phyloP scores from a whole-genome alignment of 1,284 basidiomycete species.

The Uromyces viciae-fabae region DNA sequence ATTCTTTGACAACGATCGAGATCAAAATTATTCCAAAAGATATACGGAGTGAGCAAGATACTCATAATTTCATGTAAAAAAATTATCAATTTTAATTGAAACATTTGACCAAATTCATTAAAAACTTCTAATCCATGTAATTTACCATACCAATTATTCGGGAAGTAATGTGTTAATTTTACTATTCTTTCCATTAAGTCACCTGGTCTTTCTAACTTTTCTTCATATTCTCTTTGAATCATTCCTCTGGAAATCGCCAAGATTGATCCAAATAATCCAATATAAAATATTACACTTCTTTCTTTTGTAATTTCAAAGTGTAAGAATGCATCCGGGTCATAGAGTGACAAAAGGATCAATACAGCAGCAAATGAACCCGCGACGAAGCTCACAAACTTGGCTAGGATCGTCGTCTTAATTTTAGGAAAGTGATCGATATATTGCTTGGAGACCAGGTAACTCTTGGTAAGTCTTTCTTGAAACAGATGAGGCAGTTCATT shows the following conservation, averaged over 20 bases:
- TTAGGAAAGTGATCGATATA: slow-evolving; percentile 98
- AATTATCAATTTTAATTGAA: slow-evolving; percentile 78
- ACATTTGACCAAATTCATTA: slow-evolving; percentile 79
- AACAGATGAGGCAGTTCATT: slow-evolving; percentile 96
- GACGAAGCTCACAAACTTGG: slow-evolving; percentile 87
- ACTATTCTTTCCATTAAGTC: slow-evolving; percentile 84
- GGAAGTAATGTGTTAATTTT: slow-evolving; percentile 90
- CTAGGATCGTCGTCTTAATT: slow-evolving; percentile 71
- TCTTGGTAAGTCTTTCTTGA: slow-evolving; percentile 74
- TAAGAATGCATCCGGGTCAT: slow-evolving; percentile 74
- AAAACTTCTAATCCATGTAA: slow-evolving; percentile 84
- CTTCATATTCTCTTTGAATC: slow-evolving; percentile 65
- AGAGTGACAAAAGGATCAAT: slow-evolving; percentile 78
- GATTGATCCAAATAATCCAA: slow-evolving; percentile 79
- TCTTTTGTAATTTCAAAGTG: slow-evolving; percentile 92
- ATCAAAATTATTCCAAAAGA: slow-evolving; percentile 83
- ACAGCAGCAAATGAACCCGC: slow-evolving; percentile 95
- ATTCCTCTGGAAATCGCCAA: slow-evolving; percentile 86
- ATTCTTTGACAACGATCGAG: slow-evolving; percentile 56
- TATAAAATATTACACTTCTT: slow-evolving; percentile 86
- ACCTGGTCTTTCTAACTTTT: slow-evolving; percentile 87
- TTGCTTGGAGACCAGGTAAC: slow-evolving; percentile 82
- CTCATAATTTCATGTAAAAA: slow-evolving; percentile 84
- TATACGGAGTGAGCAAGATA: slow-evolving; percentile 87
- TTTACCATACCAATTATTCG: slow-evolving; percentile 79